Conservation (phyloP, 129 eudicot genomes). For the Chrysanthemum lavandulifolium region DNA sequence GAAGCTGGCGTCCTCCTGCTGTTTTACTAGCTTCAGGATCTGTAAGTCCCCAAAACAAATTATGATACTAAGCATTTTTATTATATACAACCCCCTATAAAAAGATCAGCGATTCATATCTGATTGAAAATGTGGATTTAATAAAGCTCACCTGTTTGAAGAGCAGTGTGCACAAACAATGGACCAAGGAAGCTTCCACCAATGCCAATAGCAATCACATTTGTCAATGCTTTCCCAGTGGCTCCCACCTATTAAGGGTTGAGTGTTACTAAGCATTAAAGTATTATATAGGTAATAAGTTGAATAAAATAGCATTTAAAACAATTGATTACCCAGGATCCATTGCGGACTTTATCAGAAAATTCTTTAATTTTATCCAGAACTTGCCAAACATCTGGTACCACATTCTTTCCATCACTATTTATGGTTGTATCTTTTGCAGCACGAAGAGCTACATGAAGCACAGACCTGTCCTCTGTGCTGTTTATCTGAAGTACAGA, state of each 20-base stretch:
- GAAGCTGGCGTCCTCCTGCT: slow-evolving; percentile 91
- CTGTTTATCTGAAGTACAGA: slow-evolving; percentile 69
- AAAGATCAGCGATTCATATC: background rate
- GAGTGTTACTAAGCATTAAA: slow-evolving; percentile 13
- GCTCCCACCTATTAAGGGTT: slow-evolving; percentile 69
- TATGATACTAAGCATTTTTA: background rate
- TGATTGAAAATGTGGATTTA: slow-evolving; percentile 2
- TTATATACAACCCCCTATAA: slow-evolving; percentile 9
- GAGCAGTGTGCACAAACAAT: slow-evolving; percentile 97
- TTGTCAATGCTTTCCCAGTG: slow-evolving; percentile 77
- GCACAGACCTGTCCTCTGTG: slow-evolving; percentile 92
- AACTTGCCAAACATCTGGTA: slow-evolving; percentile 98
- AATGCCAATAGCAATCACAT: slow-evolving; percentile 91
- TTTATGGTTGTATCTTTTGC: slow-evolving; percentile 74
- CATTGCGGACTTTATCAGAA: slow-evolving; percentile 90
- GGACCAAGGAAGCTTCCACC: slow-evolving; percentile 99
- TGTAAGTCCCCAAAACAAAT: slow-evolving; percentile 32
- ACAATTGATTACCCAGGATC: slow-evolving; percentile 72
- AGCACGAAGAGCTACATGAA: slow-evolving; percentile 97
- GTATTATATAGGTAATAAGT: background rate
- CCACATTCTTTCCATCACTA: slow-evolving; percentile 95
- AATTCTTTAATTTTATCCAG: slow-evolving; percentile 86
- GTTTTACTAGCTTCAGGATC: slow-evolving; percentile 76
- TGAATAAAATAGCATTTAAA: slow-evolving; percentile 5
- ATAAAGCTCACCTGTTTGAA: slow-evolving; percentile 72